These are phyloP conservation scores for Cordyceps javanica DNA, from an alignment of 2,329 filamentous ascomycete genomes.

Conservation along the genomic window DNA sequence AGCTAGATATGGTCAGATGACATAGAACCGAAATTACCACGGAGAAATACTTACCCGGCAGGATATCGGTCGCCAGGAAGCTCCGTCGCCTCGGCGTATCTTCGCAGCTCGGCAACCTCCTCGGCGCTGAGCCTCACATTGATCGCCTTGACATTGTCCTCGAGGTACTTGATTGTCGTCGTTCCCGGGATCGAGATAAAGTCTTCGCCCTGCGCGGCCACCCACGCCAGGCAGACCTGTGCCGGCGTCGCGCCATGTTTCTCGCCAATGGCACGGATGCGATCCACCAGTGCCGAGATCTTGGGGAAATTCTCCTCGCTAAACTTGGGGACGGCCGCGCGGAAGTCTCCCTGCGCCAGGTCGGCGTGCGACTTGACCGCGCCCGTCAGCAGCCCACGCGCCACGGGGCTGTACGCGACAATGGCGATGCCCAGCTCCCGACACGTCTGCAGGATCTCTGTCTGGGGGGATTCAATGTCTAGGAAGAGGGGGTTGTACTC, in stretches of 20 bases:
- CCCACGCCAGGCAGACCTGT: constrained; percentile 58
- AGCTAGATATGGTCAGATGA: not conserved
- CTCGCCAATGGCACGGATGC: constrained; percentile 42
- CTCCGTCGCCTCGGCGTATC: constrained; percentile 21
- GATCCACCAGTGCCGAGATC: constrained; percentile 47
- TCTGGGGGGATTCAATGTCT: constrained; percentile 49
- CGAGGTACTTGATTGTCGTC: constrained; percentile 39
- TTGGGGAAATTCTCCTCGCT: constrained; percentile 26
- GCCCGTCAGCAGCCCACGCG: constrained; percentile 52
- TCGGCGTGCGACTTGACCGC: constrained; percentile 38
- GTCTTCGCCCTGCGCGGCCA: constrained; percentile 53
- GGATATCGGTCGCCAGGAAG: constrained; percentile 23
- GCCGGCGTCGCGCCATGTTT: constrained; percentile 48
- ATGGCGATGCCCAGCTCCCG: constrained; percentile 53
- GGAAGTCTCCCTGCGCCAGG: constrained; percentile 37
- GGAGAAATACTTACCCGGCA: constrained; percentile 4
- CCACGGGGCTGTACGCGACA: constrained; percentile 54
- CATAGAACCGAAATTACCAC: not conserved
- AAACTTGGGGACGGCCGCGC: constrained; percentile 19
- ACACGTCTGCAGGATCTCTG: constrained; percentile 45
- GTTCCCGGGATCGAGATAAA: constrained; percentile 54
- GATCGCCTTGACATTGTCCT: constrained; percentile 36
- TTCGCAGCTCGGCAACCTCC: constrained; percentile 29
- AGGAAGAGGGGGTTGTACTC: constrained; percentile 50
- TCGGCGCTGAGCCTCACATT: constrained; percentile 26